A percentile compares a stretch with the other conserved stretches of the same genome.
phyloP scores from a whole-genome alignment of 108 stramenopile species.

The Nannochloropsis salina region DNA sequence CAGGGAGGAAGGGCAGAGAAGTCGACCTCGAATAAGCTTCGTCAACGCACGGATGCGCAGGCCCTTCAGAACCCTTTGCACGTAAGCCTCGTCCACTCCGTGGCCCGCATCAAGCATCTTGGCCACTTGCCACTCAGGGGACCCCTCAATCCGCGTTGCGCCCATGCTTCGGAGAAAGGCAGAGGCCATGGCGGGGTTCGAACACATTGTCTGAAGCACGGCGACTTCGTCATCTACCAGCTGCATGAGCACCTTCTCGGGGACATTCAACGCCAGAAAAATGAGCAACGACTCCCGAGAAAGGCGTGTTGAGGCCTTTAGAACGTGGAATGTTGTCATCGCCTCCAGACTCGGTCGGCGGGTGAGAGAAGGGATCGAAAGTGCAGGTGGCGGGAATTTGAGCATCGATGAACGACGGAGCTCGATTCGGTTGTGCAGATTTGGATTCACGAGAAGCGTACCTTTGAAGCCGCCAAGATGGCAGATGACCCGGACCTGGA shows the following conservation, averaged over 20 bases:
- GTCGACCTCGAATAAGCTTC: not conserved
- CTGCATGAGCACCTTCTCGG: not conserved
- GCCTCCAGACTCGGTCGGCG: not conserved
- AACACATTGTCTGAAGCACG: not conserved
- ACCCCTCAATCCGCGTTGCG: not conserved
- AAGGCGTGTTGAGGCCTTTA: not conserved
- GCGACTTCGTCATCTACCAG: not conserved
- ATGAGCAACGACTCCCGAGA: not conserved
- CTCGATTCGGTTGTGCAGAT: not conserved
- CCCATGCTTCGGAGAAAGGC: not conserved
- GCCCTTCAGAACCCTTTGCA: not conserved
- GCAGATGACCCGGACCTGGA: conserved; percentile 12
- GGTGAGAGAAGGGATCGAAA: not conserved
- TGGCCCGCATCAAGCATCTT: conserved; percentile 7
- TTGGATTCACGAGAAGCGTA: not conserved
- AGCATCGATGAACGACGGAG: conserved; percentile 11
- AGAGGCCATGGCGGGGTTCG: not conserved
- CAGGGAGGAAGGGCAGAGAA: conserved; percentile 1
- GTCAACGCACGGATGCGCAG: not conserved
- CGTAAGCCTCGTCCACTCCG: not conserved
- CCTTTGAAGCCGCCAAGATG: not conserved
- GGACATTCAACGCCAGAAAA: not conserved
- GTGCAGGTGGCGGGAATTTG: not conserved
- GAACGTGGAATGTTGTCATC: not conserved
- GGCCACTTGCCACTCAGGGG: not conserved